Base-by-base conservation (phyloP, 2,329 filamentous ascomycete species). In the Meredithiella fracta region DNA sequence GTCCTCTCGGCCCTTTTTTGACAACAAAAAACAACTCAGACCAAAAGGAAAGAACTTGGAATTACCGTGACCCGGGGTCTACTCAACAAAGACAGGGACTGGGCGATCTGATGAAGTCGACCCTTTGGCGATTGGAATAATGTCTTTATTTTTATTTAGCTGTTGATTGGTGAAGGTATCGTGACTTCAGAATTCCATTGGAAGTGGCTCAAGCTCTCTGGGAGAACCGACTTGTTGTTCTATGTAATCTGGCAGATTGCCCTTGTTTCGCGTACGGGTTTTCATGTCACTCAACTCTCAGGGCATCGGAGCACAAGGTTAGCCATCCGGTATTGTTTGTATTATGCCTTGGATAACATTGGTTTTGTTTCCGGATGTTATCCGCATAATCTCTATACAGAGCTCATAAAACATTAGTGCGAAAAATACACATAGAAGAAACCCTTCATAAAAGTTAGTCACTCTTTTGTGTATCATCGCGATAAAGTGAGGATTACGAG, bases 11-110 rank as follows among this genome's bases (percentile, higher is more conserved):
- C 40, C 40, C 40, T 44, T n/a, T 22, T n/a, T 44, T n/a, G 17
- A 7, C 14, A 11, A 51, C 29, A 42, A 56, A 56, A 56, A 56
- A 29, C 54, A 44, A 56, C 54, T 23, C 5, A 37, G 8, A 34
- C 49, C 23, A 52, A 34, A 25, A 55, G 49, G 54, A 31, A 22
- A 17, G 42, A 38, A 14, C 42, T 50, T 37, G 44, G 44, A 49
- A 49, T 49, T 49, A 49, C 44, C 23, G 22, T 49, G 7, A 1
- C 17, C 44, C 25, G 15, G 44, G 44, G n/a, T 23, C 9, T 23
- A 22, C 15, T n/a, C 14, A 22, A 49, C 17, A 25, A 20, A 5
- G 29, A 23, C 20, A 49, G 8, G 44, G 44, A 22, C 42, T 47
- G 15, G 17, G n/a, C n/a, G n/a, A n/a, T n/a, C n/a, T 42, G n/a